Evolutionary conservation across 2,329 filamentous ascomycete species (phyloP).

Genomic region (Colletotrichum navitas): DNA sequence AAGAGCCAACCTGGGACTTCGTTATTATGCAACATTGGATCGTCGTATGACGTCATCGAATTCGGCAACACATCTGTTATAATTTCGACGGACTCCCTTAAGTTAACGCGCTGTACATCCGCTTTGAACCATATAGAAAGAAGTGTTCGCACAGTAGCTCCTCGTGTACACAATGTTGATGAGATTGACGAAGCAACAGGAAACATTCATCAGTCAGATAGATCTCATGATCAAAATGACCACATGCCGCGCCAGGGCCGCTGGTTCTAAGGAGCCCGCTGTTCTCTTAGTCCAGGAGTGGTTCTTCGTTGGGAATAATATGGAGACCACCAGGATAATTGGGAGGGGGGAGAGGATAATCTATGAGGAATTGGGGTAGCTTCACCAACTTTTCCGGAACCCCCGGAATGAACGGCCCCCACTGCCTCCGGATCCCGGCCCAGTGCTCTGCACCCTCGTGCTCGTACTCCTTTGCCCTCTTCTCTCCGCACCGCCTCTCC

Average conservation of each 20-base stretch:
- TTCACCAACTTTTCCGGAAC: too few species aligned
- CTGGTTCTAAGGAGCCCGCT: too few species aligned
- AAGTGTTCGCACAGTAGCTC: too few species aligned
- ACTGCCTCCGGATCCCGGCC: not conserved
- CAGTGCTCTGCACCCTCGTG: not conserved
- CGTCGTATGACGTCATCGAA: not conserved
- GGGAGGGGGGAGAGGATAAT: too few species aligned
- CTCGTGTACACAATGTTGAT: not conserved
- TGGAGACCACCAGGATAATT: too few species aligned
- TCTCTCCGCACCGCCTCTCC: not conserved
- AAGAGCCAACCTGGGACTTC: not conserved
- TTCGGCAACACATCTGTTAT: not conserved
- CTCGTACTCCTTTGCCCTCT: not conserved
- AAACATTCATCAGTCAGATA: accelerated
- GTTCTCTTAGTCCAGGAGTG: not conserved
- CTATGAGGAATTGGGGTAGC: too few species aligned
- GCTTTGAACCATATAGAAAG: too few species aligned
- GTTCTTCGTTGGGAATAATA: too few species aligned
- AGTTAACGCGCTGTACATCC: too few species aligned
- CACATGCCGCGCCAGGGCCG: not conserved
- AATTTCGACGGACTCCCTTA: too few species aligned
- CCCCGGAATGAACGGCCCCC: too few species aligned
- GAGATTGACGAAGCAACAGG: not conserved
- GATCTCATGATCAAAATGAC: not conserved
- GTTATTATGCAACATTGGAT: not conserved